phyloP scores from a whole-genome alignment of 2,329 filamentous ascomycete genomes.

The Triangularia setosa region DNA sequence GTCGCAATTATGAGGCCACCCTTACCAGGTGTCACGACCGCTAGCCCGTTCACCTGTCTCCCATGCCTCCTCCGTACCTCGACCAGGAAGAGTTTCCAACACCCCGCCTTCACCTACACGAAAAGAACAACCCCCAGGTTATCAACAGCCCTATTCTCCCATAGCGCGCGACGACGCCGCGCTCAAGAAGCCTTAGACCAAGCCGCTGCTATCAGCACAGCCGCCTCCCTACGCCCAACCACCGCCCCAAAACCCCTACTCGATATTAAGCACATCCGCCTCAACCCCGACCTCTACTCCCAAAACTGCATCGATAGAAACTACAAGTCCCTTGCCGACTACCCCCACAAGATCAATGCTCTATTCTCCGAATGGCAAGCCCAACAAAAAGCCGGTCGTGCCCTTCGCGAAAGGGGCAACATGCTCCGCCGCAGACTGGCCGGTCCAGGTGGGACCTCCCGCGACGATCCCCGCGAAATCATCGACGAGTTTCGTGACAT shows the following conservation, averaged over 20 bases:
- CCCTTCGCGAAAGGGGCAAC: conserved; percentile 64
- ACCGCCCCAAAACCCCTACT: conserved; percentile 75
- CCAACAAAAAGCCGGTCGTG: conserved; percentile 57
- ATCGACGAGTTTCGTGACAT: conserved; percentile 20
- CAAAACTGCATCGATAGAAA: conserved; percentile 83
- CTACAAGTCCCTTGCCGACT: conserved; percentile 57
- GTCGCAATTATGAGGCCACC: conserved; percentile 11
- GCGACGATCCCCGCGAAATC: conserved; percentile 39
- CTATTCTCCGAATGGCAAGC: conserved; percentile 56
- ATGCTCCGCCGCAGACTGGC: conserved; percentile 55
- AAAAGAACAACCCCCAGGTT: conserved; percentile 8
- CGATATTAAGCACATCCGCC: conserved; percentile 85
- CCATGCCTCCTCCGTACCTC: conserved; percentile 15
- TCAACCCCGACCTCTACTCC: conserved; percentile 75
- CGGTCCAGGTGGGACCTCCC: conserved; percentile 46
- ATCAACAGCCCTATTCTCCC: conserved; percentile 12
- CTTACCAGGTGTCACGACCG: neutral
- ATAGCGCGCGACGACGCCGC: conserved; percentile 14
- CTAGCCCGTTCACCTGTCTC: conserved; percentile 19
- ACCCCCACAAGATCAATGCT: conserved; percentile 53
- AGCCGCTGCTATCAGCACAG: conserved; percentile 7
- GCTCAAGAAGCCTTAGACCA: conserved; percentile 5
- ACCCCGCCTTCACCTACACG: conserved; percentile 5
- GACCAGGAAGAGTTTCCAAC: neutral
- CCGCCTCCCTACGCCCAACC: conserved; percentile 47